Percentiles rank a stretch among this genome's conserved stretches.
Conservation (phyloP, 139 green algal species). For the Chlamydomonas sphaeroides region DNA sequence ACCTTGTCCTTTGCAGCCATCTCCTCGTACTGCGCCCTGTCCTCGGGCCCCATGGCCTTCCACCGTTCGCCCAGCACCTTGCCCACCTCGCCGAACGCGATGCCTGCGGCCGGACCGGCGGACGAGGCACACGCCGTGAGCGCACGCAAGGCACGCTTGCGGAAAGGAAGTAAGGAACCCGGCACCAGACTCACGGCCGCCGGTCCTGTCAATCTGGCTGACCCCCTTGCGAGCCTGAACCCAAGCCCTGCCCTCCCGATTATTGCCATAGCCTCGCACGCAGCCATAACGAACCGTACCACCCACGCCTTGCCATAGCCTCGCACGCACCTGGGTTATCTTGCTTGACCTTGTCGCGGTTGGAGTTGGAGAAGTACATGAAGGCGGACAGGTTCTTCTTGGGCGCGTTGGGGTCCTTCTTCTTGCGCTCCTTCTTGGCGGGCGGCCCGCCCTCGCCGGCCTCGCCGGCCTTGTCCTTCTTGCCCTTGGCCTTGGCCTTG, state of each 20-base stretch:
- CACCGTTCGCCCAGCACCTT: constrained; percentile 83
- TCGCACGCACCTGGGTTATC: constrained; percentile 63
- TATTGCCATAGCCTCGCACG: too few species aligned
- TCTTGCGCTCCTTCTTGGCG: constrained; percentile 68
- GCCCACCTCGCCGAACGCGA: constrained; percentile 76
- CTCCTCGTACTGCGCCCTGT: constrained; percentile 65
- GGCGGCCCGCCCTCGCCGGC: constrained; percentile 1
- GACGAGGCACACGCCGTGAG: too few species aligned
- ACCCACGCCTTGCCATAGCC: too few species aligned
- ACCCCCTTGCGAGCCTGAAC: too few species aligned
- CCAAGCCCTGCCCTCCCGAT: too few species aligned
- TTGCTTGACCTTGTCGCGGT: constrained; percentile 66
- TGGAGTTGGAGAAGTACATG: constrained; percentile 87
- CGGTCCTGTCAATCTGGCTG: too few species aligned
- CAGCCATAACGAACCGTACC: too few species aligned
- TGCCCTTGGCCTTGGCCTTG: constrained; percentile 45
- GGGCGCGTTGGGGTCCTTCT: constrained; percentile 86
- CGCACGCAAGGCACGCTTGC: too few species aligned
- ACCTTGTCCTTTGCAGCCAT: constrained; percentile 60
- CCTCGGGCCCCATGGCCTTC: constrained; percentile 73
- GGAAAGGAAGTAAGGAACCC: too few species aligned
- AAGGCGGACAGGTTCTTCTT: constrained; percentile 87
- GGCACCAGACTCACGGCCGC: too few species aligned
- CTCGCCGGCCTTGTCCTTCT: constrained; percentile 40
- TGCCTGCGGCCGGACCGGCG: constrained; percentile 44